These are phyloP conservation scores for Mentha longifolia DNA, from an alignment of 257 asterid species.

Conservation along the genomic window DNA sequence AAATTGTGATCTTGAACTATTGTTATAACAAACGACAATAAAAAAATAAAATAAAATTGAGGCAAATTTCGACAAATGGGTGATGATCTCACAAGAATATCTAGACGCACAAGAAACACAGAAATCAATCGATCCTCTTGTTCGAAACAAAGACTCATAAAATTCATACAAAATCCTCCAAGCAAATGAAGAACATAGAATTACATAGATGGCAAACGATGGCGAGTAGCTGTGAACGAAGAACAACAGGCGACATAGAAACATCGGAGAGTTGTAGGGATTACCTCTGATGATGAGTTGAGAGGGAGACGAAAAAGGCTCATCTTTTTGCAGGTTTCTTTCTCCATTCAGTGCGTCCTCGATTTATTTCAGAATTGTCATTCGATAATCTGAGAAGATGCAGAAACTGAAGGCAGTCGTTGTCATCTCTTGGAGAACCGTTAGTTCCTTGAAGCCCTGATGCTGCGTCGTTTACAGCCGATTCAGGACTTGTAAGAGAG, in stretches of 20 bases:
- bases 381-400: slow-evolving; percentile 70
- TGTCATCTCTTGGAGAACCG: slow-evolving; percentile 52
- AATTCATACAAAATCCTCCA: slow-evolving; percentile 23
- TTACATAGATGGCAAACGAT: slow-evolving; percentile 13
- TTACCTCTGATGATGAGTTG: slow-evolving; percentile 7
- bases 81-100: slow-evolving; percentile 26
- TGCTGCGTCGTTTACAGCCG: slow-evolving; percentile 33
- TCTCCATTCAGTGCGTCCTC: slow-evolving; percentile 94
- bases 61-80: not conserved
- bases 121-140: slow-evolving; percentile 29
- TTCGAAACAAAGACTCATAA: slow-evolving; percentile 28
- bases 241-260: not conserved
- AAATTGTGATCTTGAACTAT: not conserved
- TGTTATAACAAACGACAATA: not conserved
- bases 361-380: slow-evolving; percentile 78
- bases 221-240: not conserved
- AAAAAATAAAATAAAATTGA: not conserved
- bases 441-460: slow-evolving; percentile 50
- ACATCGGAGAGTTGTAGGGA: not conserved
- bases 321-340: slow-evolving; percentile 67
- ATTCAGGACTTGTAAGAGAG: slow-evolving; percentile 84
- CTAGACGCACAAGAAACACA: slow-evolving; percentile 31
- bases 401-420: slow-evolving; percentile 49
- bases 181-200: slow-evolving; percentile 20
- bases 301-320: slow-evolving; percentile 29